phyloP scores from a whole-genome alignment of 1,284 basidiomycete genomes.

The Cryptococcus sp. region DNA sequence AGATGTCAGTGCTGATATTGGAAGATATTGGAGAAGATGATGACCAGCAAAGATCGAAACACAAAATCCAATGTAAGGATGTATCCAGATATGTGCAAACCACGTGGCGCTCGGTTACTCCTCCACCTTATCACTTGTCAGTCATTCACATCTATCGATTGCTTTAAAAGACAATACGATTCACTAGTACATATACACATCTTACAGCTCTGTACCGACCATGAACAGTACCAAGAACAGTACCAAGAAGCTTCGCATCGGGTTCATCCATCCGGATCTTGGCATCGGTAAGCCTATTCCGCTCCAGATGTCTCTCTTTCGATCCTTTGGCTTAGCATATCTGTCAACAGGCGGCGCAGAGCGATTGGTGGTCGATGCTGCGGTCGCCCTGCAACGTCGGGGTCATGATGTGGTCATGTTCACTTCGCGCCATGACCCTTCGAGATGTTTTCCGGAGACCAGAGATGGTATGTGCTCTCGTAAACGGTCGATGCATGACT shows the following conservation, averaged over 20 bases:
- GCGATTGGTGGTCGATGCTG: slow-evolving; percentile 92
- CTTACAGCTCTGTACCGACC: too few species aligned
- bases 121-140: too few species aligned
- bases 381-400: slow-evolving; percentile 76
- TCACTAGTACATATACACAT: too few species aligned
- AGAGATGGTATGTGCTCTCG: slow-evolving; percentile 64
- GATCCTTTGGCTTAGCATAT: neutral
- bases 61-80: too few species aligned
- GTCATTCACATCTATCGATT: too few species aligned
- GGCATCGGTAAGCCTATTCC: slow-evolving; percentile 71
- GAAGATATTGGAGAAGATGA: neutral
- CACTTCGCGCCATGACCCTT: slow-evolving; percentile 87
- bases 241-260: slow-evolving; percentile 59
- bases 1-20: neutral
- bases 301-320: neutral
- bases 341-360: slow-evolving; percentile 81
- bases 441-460: slow-evolving; percentile 87
- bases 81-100: too few species aligned
- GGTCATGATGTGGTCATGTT: slow-evolving; percentile 91
- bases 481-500: neutral
- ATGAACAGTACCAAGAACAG: slow-evolving; percentile 14
- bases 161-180: too few species aligned
- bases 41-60: neutral
- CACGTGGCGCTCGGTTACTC: too few species aligned
- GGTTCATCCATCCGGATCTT: slow-evolving; percentile 91